A percentile compares a stretch with the other conserved stretches of the same genome.
phyloP scores from a whole-genome alignment of 2,329 filamentous ascomycete genomes.

The Penicillium sp. region DNA sequence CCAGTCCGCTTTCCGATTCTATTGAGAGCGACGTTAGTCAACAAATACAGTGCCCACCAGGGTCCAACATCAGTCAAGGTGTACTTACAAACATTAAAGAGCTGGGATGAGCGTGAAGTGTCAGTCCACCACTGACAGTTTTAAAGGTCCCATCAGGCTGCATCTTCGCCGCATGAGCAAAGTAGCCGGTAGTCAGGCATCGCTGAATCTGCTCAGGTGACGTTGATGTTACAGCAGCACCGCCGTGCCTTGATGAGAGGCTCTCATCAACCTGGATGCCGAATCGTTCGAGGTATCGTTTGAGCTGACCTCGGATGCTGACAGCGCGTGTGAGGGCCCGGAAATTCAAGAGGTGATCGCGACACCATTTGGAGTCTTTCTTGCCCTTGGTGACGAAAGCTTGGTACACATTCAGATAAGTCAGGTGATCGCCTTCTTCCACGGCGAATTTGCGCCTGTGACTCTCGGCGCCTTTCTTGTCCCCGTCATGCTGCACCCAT shows the following conservation, averaged over 20 bases:
- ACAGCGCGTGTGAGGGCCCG: conserved; percentile 76
- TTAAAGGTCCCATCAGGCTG: conserved; percentile 85
- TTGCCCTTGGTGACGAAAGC: conserved; percentile 76
- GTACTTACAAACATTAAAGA: conserved; percentile 74
- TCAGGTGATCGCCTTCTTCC: conserved; percentile 90
- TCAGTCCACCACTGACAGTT: conserved; percentile 72
- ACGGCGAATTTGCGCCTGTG: conserved; percentile 76
- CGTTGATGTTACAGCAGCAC: conserved; percentile 32
- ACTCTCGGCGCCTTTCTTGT: conserved; percentile 68
- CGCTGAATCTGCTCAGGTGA: conserved; percentile 70
- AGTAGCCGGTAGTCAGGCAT: conserved; percentile 85
- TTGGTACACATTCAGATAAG: conserved; percentile 87
- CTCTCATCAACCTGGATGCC: conserved; percentile 64
- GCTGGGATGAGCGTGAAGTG: conserved; percentile 81
- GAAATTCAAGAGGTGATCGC: conserved; percentile 80
- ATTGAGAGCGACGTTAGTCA: background rate
- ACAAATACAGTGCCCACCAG: background rate
- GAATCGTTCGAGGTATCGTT: conserved; percentile 80
- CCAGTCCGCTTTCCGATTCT: conserved; percentile 91
- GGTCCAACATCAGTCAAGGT: background rate
- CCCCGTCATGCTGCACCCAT: conserved; percentile 74
- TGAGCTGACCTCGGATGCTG: conserved; percentile 79
- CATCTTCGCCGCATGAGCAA: conserved; percentile 90
- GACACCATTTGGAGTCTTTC: conserved; percentile 80
- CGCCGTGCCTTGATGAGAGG: conserved; percentile 29